These are phyloP conservation scores for Fusarium albosuccineum DNA, from an alignment of 2,329 filamentous ascomycete species.

Conservation along the genomic window DNA sequence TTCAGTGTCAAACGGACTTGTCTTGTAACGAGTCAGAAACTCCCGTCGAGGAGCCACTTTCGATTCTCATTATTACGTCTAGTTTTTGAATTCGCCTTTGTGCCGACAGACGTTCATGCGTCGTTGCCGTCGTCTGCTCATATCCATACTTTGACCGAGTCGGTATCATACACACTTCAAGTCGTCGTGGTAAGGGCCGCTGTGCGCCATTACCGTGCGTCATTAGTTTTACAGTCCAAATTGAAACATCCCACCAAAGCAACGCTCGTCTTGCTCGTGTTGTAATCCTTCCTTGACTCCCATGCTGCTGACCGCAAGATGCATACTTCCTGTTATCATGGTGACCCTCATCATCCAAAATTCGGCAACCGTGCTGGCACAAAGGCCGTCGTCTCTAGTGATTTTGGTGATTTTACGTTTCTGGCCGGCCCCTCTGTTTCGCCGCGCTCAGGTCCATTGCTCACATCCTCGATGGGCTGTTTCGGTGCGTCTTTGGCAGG, in stretches of 20 bases:
- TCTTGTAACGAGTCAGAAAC: too few relatives aligned
- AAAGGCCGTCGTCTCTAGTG: conserved; percentile 54
- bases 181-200: conserved; percentile 23
- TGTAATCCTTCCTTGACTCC: not conserved
- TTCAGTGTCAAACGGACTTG: too few relatives aligned
- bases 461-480: conserved; percentile 26
- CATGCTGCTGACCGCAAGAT: not conserved
- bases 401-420: conserved; percentile 14
- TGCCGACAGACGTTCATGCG: not conserved
- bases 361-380: conserved; percentile 71
- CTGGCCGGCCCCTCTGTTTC: conserved; percentile 47
- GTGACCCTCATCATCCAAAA: conserved; percentile 56
- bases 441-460: not conserved
- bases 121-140: conserved; percentile 20
- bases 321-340: not conserved
- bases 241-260: not conserved
- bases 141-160: conserved; percentile 29
- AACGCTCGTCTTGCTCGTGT: not conserved
- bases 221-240: conserved; percentile 36
- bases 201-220: conserved; percentile 19
- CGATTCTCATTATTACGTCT: conserved; percentile 3
- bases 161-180: conserved; percentile 46
- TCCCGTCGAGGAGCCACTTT: too few relatives aligned
- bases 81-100: conserved; percentile 6
- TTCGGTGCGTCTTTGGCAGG: conserved; percentile 21